Conservation (phyloP, 176 grass and related monocot species). For the Themeda triandra region DNA sequence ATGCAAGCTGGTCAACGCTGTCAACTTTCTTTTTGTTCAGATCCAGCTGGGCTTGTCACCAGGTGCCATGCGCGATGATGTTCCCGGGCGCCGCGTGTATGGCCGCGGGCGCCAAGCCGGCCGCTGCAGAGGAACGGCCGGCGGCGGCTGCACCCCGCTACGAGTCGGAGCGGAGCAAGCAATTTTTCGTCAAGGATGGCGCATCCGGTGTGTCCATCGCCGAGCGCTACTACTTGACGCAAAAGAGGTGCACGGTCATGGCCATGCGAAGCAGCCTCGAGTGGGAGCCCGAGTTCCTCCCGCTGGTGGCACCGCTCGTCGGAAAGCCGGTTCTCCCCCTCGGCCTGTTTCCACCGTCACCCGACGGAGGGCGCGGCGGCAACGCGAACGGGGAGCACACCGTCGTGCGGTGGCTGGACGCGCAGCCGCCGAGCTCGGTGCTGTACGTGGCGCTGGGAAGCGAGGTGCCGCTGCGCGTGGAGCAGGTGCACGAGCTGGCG, state of each 20-base stretch:
- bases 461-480: too few relatives aligned
- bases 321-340: background rate
- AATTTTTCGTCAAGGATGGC: background rate
- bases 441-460: too few relatives aligned
- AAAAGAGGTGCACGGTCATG: background rate
- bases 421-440: too few relatives aligned
- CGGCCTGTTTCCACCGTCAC: background rate
- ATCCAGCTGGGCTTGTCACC: too few relatives aligned
- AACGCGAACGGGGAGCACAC: background rate
- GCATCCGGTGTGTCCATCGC: background rate
- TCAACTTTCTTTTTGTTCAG: too few relatives aligned
- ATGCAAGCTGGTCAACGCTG: background rate
- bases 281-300: background rate
- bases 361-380: background rate
- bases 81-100: background rate
- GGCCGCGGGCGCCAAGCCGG: background rate
- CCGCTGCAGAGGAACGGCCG: too few relatives aligned
- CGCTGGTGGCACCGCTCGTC: background rate
- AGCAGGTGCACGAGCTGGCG: background rate
- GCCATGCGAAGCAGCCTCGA: background rate
- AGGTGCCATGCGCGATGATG: slow-evolving; percentile 8
- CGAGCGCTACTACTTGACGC: background rate
- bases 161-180: background rate
- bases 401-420: too few relatives aligned
- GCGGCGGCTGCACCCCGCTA: background rate